Evolutionary conservation across 2,329 filamentous ascomycete species (phyloP), one percentile per base, ranked within the genome.

Genomic region (Tolypocladium ophioglossoides): DNA sequence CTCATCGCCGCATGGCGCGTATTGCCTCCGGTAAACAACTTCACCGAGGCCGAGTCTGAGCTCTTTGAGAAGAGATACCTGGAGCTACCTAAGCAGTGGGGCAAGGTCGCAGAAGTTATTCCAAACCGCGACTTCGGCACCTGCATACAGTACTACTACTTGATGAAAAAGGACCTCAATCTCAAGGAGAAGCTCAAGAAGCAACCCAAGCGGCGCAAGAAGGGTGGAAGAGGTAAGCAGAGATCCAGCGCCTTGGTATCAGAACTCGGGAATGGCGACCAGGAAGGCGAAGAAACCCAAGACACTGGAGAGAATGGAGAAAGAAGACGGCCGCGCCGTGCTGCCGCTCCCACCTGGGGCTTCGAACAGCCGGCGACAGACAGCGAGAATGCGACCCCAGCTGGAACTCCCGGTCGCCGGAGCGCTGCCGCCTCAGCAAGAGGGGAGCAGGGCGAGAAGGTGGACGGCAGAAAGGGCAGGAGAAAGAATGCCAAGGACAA

Each of bases 91-190:
- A 94, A 94, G 75, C 87, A 91, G 64, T 94, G 87, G 87, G 86
- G 87, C 54, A 84, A 82, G 61, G 84, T 94, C 55, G 86, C 88
- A 6, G 82, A 86, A 55, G 77, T 78, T 27, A 72, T 92, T 7
- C 78, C 80, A 0, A 76, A 79, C 34, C 82, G 88, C 27, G 84
- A 87, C 62, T 91, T 89, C 68, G 85, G 86, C 59, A 82, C 87
- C 49, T 90, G 86, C 68, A 94, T 94, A 61, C 86, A 90, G 65
- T 90, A 91, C 68, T 94, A 94, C 70, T 94, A 94, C 68, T 77
- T 88, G 58, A 88, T 86, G 65, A 94, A 84, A 71, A 86, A 86
- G 71, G 78, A 84, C 49, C 79, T 84, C 44, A 85, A 88, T 58
- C 84, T 91, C 57, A 90, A 91, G 66, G 86, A 89, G 64, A 89